phyloP scores from a whole-genome alignment of 1,284 basidiomycete genomes.

The Microbotryum scabiosae region DNA sequence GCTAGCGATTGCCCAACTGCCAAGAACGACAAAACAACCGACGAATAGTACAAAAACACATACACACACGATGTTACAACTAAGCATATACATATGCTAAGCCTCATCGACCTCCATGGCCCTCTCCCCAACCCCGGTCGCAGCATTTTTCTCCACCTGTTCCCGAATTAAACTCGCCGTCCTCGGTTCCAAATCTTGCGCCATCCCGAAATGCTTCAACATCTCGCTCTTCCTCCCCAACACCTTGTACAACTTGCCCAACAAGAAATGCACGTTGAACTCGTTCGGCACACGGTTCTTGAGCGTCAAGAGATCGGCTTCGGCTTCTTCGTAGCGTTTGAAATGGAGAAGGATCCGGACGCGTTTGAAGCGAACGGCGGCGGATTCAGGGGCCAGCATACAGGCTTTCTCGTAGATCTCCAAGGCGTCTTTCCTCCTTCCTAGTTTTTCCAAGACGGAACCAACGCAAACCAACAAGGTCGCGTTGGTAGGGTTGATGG shows the following conservation, averaged over 20 bases:
- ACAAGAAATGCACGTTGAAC: slow-evolving; percentile 86
- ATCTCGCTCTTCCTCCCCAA: slow-evolving; percentile 67
- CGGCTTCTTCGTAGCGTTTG: slow-evolving; percentile 72
- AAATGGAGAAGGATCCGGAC: slow-evolving; percentile 77
- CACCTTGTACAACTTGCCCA: slow-evolving; percentile 76
- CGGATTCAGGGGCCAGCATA: slow-evolving; percentile 64
- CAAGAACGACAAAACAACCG: too few relatives aligned
- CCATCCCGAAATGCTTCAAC: slow-evolving; percentile 71
- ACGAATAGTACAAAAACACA: too few relatives aligned
- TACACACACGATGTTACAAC: too few relatives aligned
- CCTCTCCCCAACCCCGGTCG: background rate
- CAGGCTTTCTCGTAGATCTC: slow-evolving; percentile 69
- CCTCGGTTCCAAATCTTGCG: slow-evolving; percentile 60
- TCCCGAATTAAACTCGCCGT: slow-evolving; percentile 41
- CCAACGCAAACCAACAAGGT: slow-evolving; percentile 45
- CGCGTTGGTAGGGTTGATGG: slow-evolving; percentile 84
- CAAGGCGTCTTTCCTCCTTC: slow-evolving; percentile 63
- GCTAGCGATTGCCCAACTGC: too few relatives aligned
- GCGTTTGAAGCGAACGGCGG: slow-evolving; percentile 80
- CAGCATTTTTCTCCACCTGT: slow-evolving; percentile 25
- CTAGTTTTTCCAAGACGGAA: slow-evolving; percentile 61
- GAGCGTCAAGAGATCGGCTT: slow-evolving; percentile 67
- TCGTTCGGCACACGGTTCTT: slow-evolving; percentile 77
- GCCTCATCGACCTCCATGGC: background rate
- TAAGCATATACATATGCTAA: too few relatives aligned